Base-by-base conservation (phyloP, 2,329 filamentous ascomycete species). In the Fusarium scirpi region DNA sequence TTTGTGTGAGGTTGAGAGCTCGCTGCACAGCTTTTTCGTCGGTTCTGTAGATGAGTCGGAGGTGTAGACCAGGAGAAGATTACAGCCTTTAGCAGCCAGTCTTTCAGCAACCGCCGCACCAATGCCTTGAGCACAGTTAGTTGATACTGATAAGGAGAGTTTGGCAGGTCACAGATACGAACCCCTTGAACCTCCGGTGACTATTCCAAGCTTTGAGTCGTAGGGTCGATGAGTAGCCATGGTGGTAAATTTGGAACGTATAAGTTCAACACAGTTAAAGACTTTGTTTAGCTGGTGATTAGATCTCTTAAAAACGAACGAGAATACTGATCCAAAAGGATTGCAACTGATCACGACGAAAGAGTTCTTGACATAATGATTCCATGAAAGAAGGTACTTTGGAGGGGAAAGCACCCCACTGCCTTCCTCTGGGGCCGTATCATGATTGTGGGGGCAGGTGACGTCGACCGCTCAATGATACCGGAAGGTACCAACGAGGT, bases 21-120 rank as follows among this genome's bases (percentile, higher is more conserved):
- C 77, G 15, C 77, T 72, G 70, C 84, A 84, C 15, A 90, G 81
- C 24, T 83, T 76, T 59, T 81, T 73, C 11, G 88, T 85, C 49
- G 78, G 80, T 44, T 81, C 73, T 20, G 80, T 81, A 3, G 88
- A 90, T 4, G 82, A 84, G 60, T 86, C 82, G 49, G 86, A 88
- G 13, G 86, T 87, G 78, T 89, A 90, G 77, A 88, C 87, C 63
- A 90, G 80, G 47, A 90, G 79, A 18, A 91, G 78, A 59, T 86
- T 85, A 78, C 84, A 85, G 55, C 89, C 89, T 79, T 90, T 90
- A 75, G 82, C 82, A 32, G 88, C 89, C 13, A 91, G 83, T 58
- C 87, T 85, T 46, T 82, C 82, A 56, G 84, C 86, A 49, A 89
- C 86, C 27, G 86, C 86, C 22, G 86, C 87, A 29, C 89, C 89